Evolutionary conservation across 306 rosid species (phyloP).

Genomic region (Gynostemma pentaphyllum): DNA sequence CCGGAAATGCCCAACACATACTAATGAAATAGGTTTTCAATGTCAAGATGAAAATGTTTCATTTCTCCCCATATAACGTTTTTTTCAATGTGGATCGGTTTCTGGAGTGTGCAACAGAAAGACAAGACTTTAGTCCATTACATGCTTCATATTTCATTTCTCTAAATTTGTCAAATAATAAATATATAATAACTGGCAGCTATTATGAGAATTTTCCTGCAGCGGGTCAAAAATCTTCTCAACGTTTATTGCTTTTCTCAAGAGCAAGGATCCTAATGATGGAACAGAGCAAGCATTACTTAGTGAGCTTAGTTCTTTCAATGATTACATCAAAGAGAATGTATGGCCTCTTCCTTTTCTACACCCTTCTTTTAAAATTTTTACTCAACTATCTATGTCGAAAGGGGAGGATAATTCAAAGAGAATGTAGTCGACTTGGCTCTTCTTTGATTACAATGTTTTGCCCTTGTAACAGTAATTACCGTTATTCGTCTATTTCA

Average conservation of each 20-base stretch:
- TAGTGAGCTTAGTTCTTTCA: slow-evolving; percentile 60
- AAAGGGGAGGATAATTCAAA: background rate
- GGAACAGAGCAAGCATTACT: slow-evolving; percentile 79
- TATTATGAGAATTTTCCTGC: slow-evolving; percentile 14
- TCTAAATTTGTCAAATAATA: background rate
- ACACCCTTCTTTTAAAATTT: background rate
- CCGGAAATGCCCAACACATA: background rate
- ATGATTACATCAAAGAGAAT: slow-evolving; percentile 69
- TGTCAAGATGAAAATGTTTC: too few relatives aligned
- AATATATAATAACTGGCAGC: slow-evolving; percentile 1
- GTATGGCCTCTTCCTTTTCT: slow-evolving; percentile 32
- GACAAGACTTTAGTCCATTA: background rate
- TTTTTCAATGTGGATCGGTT: background rate
- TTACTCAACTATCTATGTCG: background rate
- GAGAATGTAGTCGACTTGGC: background rate
- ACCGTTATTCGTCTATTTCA: background rate
- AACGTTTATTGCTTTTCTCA: slow-evolving; percentile 80
- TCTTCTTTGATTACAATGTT: background rate
- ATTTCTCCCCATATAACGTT: too few relatives aligned
- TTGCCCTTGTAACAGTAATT: background rate
- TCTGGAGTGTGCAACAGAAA: background rate
- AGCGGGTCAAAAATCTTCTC: slow-evolving; percentile 91
- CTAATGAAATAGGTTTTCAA: background rate
- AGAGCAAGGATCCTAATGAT: slow-evolving; percentile 83
- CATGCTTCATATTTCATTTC: background rate